Conservation (phyloP, 768 basidiomycete genomes). For the Suillus plorans region DNA sequence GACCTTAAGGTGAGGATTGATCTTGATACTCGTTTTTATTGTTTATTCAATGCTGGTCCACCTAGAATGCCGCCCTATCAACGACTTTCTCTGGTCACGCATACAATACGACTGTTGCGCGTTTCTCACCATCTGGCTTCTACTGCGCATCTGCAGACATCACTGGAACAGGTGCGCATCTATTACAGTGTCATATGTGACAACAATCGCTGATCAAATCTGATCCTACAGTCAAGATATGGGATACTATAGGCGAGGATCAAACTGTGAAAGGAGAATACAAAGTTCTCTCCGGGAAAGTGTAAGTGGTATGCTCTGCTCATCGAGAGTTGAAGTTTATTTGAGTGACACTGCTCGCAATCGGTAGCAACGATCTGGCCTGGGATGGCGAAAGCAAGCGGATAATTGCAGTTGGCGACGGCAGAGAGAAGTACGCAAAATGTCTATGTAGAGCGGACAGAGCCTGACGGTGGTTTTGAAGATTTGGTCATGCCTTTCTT, state of each 20-base stretch:
- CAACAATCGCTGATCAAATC: neutral
- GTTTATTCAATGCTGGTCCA: conserved; percentile 1
- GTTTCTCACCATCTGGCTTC: conserved; percentile 90
- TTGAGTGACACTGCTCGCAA: neutral
- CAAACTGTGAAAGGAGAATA: conserved; percentile 82
- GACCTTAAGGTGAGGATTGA: conserved; percentile 67
- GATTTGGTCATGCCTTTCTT: conserved; percentile 83
- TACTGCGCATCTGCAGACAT: conserved; percentile 93
- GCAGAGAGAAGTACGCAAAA: conserved; percentile 70
- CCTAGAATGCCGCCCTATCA: conserved; percentile 64
- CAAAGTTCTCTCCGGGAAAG: conserved; percentile 66
- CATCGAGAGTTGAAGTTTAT: neutral
- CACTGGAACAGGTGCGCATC: conserved; percentile 67
- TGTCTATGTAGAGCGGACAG: neutral
- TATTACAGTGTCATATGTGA: neutral
- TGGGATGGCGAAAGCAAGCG: conserved; percentile 98
- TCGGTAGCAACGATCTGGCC: conserved; percentile 81
- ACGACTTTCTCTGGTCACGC: conserved; percentile 77
- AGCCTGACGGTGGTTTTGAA: conserved; percentile 26
- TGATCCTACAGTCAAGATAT: conserved; percentile 68
- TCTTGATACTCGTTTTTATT: neutral
- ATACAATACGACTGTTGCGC: conserved; percentile 83
- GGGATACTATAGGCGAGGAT: conserved; percentile 89
- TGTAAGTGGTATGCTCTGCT: conserved; percentile 43
- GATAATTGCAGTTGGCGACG: conserved; percentile 93